phyloP scores from a whole-genome alignment of 495 filamentous ascomycete genomes.

The Xylaria curta region DNA sequence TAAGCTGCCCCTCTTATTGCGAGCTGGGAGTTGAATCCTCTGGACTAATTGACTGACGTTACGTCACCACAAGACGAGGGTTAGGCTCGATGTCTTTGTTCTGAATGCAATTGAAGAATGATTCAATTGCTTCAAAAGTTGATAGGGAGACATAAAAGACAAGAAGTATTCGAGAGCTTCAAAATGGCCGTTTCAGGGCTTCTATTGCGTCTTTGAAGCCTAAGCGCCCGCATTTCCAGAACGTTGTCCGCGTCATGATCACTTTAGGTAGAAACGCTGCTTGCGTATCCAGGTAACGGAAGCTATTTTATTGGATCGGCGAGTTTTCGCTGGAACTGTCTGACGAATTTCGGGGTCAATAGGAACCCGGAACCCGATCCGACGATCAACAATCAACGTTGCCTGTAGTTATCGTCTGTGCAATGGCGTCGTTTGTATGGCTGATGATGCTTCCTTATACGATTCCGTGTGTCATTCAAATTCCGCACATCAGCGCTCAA shows the following conservation, averaged over 20 bases:
- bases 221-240: neutral
- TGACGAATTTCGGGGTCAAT: neutral
- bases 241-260: constrained; percentile 6
- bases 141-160: neutral
- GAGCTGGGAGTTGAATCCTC: constrained; percentile 7
- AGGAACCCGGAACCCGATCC: neutral
- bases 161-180: neutral
- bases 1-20: constrained; percentile 19
- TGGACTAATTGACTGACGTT: constrained; percentile 11
- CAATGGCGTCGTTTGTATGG: neutral
- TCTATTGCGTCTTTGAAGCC: neutral
- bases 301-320: constrained; percentile 1
- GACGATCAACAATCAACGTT: neutral
- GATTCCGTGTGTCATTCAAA: neutral
- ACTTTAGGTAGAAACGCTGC: constrained; percentile 1
- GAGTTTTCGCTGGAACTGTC: neutral
- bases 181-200: neutral
- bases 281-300: constrained; percentile 1
- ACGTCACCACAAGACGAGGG: constrained; percentile 11
- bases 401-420: neutral
- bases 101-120: neutral
- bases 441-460: neutral
- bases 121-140: neutral
- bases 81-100: neutral
- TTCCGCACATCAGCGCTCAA: neutral